Base-by-base conservation (phyloP, 1,284 basidiomycete genomes). In the Fomitopsis palustris region DNA sequence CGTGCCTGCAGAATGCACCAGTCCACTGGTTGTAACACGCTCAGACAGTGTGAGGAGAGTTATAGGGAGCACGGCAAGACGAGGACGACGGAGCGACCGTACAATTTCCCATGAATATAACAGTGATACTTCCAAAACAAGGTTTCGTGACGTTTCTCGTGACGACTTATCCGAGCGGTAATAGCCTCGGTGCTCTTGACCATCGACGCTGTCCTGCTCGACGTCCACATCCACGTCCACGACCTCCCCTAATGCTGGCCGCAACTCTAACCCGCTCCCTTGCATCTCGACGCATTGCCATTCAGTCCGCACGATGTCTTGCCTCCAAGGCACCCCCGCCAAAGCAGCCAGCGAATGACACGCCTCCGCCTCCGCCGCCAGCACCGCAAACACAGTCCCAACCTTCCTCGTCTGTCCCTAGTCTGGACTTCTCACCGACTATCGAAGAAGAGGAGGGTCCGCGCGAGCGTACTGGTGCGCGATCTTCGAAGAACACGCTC, bases 401-500 rank as follows among this genome's bases (percentile, higher is more conserved):
- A 31, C 21, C 49, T n/a, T 41, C 59, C 45, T 67, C 68, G 23
- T 61, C 66, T 2, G 62, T 72, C 4, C 69, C 70, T 5, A 72
- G 71, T 49, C 55, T 72, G 25, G 71, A 72, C 53, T 71, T 72
- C 49, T 62, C 67, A 25, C 71, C 71, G 0, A 58, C 58, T 53
- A 29, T 58, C 23, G 64, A 65, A 37, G 71, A 67, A 47, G 62
- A 62, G 54, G 62, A 65, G 37, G 57, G 59, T 17, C 54, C 56
- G 52, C 62, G 58, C 25, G 70, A 69, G 58, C 65, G 82, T 49
- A 92, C 90, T 0, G 88, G 90, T 21, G 91, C 91, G 55, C 79
- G 78, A 67, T 91, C 89, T 2, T 86, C 88, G 2, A 87, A 84
- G 64, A 85, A 85, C 55, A 83, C 85, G 3, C 74, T 89, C 58